These are phyloP conservation scores for Geosmithia putterillii DNA, from an alignment of 2,329 filamentous ascomycete species.

Conservation along the genomic window DNA sequence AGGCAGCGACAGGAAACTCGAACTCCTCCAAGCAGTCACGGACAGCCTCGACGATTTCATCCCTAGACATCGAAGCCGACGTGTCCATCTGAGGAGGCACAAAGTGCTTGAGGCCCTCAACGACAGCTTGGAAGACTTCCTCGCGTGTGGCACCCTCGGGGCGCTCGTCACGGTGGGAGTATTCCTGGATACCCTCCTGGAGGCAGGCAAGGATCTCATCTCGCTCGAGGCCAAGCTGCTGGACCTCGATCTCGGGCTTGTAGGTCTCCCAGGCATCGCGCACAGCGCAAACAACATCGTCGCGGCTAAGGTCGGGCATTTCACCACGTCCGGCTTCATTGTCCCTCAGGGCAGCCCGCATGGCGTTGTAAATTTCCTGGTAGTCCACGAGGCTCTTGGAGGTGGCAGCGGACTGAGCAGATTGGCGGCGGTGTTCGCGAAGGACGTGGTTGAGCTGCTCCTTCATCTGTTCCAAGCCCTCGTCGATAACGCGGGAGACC, in stretches of 20 bases:
- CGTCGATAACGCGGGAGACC: conserved; percentile 63
- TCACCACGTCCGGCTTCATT: conserved; percentile 31
- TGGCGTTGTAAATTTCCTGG: conserved; percentile 74
- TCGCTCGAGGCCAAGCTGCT: conserved; percentile 80
- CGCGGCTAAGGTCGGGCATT: conserved; percentile 46
- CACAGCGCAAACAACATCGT: conserved; percentile 78
- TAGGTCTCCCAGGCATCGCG: conserved; percentile 88
- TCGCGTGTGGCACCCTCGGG: conserved; percentile 59
- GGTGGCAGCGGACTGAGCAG: conserved; percentile 49
- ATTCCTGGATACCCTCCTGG: conserved; percentile 72
- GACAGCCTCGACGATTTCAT: conserved; percentile 75
- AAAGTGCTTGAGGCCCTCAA: conserved; percentile 77
- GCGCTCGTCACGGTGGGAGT: conserved; percentile 41
- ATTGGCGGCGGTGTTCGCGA: conserved; percentile 60
- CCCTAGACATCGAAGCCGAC: conserved; percentile 57
- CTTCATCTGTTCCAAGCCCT: conserved; percentile 71
- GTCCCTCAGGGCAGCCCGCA: conserved; percentile 63
- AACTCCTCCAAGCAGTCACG: conserved; percentile 79
- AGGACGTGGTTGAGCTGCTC: conserved; percentile 73
- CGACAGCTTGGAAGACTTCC: conserved; percentile 73
- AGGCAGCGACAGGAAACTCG: conserved; percentile 55
- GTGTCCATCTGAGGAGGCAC: conserved; percentile 60
- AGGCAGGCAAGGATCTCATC: conserved; percentile 84
- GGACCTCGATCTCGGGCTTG: conserved; percentile 83
- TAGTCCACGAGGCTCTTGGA: conserved; percentile 55